These are phyloP conservation scores for Bipolaris victoriae DNA, from an alignment of 2,329 filamentous ascomycete genomes.

Conservation along the genomic window DNA sequence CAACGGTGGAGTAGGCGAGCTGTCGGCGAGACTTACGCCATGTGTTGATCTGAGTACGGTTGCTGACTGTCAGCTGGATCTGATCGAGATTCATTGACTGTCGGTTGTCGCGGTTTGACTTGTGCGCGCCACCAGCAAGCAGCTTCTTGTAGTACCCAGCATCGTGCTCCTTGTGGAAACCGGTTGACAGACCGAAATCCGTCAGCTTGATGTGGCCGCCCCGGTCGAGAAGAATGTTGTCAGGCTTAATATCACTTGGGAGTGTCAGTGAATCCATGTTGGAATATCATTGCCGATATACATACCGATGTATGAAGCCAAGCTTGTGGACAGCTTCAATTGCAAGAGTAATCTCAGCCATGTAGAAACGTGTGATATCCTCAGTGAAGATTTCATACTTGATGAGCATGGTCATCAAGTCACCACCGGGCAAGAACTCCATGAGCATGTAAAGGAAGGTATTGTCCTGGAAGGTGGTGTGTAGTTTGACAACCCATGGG, in stretches of 20 bases:
- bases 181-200: constrained; percentile 96
- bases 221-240: constrained; percentile 95
- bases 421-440: constrained; percentile 97
- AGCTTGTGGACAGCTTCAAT: constrained; percentile 98
- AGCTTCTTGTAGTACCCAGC: constrained; percentile 98
- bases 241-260: constrained; percentile 92
- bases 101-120: constrained; percentile 67
- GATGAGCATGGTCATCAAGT: constrained; percentile 99
- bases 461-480: constrained; percentile 95
- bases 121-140: constrained; percentile 69
- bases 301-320: constrained; percentile 96
- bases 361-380: constrained; percentile 98
- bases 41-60: constrained; percentile 96
- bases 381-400: constrained; percentile 99
- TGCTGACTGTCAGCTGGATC: constrained; percentile 97
- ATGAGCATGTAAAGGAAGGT: constrained; percentile 99
- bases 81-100: constrained; percentile 96
- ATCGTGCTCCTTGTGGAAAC: constrained; percentile 96
- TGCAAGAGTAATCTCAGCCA: constrained; percentile 96
- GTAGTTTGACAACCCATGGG: constrained; percentile 98
- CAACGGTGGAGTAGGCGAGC: constrained; percentile 98
- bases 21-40: constrained; percentile 95
- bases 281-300: not conserved
- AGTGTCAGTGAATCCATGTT: constrained; percentile 30
- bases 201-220: constrained; percentile 98